phyloP scores from a whole-genome alignment of 768 basidiomycete genomes.

The Boletellus ananas region DNA sequence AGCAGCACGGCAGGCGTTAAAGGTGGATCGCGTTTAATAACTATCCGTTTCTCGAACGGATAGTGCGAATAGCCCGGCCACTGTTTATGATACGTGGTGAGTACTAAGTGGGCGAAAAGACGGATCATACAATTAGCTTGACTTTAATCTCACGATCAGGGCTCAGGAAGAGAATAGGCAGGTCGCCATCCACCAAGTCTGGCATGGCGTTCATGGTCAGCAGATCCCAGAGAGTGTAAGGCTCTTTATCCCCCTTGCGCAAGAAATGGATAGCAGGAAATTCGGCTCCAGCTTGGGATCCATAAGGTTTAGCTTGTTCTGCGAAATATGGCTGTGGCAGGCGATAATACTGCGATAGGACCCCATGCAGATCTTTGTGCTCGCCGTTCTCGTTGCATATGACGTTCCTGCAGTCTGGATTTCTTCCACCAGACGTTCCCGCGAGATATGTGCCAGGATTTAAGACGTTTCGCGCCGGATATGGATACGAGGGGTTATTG shows the following conservation, averaged over 20 bases:
- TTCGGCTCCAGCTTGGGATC: slow-evolving; percentile 14
- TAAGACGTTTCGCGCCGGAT: slow-evolving; percentile 28
- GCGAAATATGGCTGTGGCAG: slow-evolving; percentile 21
- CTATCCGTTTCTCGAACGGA: slow-evolving; percentile 37
- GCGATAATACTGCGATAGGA: slow-evolving; percentile 6
- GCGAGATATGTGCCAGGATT: slow-evolving; percentile 20
- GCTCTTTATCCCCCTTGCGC: slow-evolving; percentile 19
- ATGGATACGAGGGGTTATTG: slow-evolving; percentile 24
- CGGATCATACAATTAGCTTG: slow-evolving; percentile 31
- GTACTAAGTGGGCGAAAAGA: neutral
- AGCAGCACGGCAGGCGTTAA: slow-evolving; percentile 33
- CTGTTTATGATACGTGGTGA: slow-evolving; percentile 22
- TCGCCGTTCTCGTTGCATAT: neutral
- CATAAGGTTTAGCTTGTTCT: slow-evolving; percentile 10
- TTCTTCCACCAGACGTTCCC: slow-evolving; percentile 9
- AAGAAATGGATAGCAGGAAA: slow-evolving; percentile 32
- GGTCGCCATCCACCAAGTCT: slow-evolving; percentile 18
- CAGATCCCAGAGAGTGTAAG: slow-evolving; percentile 27
- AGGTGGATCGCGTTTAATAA: slow-evolving; percentile 29
- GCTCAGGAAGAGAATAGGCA: slow-evolving; percentile 18
- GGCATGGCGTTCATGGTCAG: slow-evolving; percentile 24
- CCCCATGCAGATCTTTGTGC: neutral
- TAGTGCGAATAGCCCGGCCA: slow-evolving; percentile 48
- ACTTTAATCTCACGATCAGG: slow-evolving; percentile 33
- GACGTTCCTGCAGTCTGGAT: neutral